A percentile compares a stretch with the other conserved stretches of the same genome.
phyloP scores from a whole-genome alignment of 2,329 filamentous ascomycete species.

The Fusarium ambrosium region DNA sequence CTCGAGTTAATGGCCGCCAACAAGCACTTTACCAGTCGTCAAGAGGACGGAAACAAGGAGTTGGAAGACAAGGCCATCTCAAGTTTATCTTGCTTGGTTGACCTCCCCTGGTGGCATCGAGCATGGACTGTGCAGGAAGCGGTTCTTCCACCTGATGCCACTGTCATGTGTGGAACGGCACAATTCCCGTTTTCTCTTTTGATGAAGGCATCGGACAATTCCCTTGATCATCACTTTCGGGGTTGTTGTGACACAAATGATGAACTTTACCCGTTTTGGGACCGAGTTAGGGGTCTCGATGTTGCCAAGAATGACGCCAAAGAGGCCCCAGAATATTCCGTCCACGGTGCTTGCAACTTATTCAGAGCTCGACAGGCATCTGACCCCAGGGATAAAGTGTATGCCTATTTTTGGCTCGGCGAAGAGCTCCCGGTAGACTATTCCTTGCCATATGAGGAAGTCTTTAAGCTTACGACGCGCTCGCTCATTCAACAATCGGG shows the following conservation, averaged over 20 bases:
- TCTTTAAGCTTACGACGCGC: not conserved
- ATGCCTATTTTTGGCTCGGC: not conserved
- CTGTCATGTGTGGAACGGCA: not conserved
- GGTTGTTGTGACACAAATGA: not conserved
- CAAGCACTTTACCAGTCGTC: not conserved
- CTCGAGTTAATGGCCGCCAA: not conserved
- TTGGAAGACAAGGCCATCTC: not conserved
- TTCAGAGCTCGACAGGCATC: not conserved
- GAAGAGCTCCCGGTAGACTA: not conserved
- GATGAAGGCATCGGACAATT: not conserved
- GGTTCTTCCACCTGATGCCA: not conserved
- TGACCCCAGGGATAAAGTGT: not conserved
- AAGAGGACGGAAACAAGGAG: not conserved
- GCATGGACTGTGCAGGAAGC: slow-evolving; percentile 9
- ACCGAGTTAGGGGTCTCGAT: not conserved
- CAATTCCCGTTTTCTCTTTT: not conserved
- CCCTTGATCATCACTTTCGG: not conserved
- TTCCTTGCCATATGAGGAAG: not conserved
- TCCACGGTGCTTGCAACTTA: no score
- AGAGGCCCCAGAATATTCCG: no score
- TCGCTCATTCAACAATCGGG: not conserved
- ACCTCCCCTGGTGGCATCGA: not conserved
- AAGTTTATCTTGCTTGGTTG: not conserved
- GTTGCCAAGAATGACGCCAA: not conserved
- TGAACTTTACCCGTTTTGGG: not conserved